These are phyloP conservation scores for Odonthalia washingtoniensis DNA, from an alignment of 31 red algal species.

Conservation along the genomic window DNA sequence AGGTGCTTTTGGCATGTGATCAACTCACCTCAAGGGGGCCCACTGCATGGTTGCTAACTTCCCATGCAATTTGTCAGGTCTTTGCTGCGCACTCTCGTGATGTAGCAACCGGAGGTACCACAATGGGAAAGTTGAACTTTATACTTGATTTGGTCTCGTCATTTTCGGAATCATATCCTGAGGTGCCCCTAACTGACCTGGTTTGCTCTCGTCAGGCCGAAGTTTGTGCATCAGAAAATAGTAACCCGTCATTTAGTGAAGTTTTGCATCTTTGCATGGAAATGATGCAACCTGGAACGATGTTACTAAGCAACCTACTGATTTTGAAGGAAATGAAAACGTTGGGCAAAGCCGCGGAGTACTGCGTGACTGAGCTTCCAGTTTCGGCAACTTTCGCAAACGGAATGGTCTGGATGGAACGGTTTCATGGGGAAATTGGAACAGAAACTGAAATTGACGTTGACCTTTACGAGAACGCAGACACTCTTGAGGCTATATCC, in stretches of 20 bases:
- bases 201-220: not conserved
- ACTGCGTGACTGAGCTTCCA: conserved; percentile 45
- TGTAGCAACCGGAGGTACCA: not conserved
- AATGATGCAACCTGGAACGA: conserved; percentile 45
- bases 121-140: conserved; percentile 18
- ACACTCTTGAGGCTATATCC: not conserved
- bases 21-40: conserved; percentile 1
- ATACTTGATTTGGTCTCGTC: conserved; percentile 48
- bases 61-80: conserved; percentile 65
- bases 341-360: conserved; percentile 41
- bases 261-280: not conserved
- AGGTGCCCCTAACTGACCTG: conserved; percentile 51
- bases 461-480: not conserved
- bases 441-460: not conserved
- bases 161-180: conserved; percentile 51
- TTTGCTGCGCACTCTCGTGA: conserved; percentile 47
- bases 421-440: conserved; percentile 24
- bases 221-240: not conserved
- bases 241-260: conserved; percentile 1
- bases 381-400: conserved; percentile 69
- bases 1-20: too few relatives aligned
- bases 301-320: conserved; percentile 48
- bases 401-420: conserved; percentile 51
- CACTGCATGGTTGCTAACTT: conserved; percentile 42
- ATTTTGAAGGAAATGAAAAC: conserved; percentile 32